phyloP scores from a whole-genome alignment of 139 green algal species.

The Klebsormidium nitens region DNA sequence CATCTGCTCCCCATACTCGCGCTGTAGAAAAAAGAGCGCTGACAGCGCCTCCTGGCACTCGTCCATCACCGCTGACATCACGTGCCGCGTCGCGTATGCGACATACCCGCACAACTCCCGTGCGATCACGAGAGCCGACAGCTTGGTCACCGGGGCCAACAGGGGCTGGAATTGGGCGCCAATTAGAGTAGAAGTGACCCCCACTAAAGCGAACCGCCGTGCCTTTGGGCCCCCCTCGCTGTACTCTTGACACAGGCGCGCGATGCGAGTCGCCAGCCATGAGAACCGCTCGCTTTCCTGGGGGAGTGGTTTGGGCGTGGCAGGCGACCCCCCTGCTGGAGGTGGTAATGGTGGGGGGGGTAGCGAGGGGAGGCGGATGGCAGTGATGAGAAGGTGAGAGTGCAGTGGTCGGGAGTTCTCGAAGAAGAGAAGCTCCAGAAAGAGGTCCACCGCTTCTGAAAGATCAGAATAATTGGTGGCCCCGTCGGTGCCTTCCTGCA shows the following conservation, averaged over 20 bases:
- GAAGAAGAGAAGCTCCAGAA: conserved; percentile 6
- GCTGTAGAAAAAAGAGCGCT: conserved; percentile 33
- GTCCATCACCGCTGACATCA: conserved; percentile 28
- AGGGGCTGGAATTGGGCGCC: conserved; percentile 24
- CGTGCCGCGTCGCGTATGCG: not conserved
- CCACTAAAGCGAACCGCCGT: conserved; percentile 1
- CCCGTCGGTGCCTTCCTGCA: too few relatives aligned
- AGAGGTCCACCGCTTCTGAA: conserved; percentile 5
- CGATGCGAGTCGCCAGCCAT: too few relatives aligned
- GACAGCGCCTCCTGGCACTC: conserved; percentile 36
- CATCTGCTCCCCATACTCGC: conserved; percentile 5
- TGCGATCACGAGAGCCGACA: conserved; percentile 5
- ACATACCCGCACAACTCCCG: conserved; percentile 6
- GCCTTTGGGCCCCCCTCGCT: conserved; percentile 9
- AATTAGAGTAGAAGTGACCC: conserved; percentile 2
- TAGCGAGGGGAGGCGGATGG: too few relatives aligned
- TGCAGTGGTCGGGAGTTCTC: not conserved
- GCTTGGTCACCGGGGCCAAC: not conserved
- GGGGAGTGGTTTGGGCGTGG: too few relatives aligned
- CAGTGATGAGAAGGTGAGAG: too few relatives aligned
- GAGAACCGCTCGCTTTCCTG: too few relatives aligned
- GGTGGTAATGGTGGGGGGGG: too few relatives aligned
- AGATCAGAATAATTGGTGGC: too few relatives aligned
- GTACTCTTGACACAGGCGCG: conserved; percentile 24
- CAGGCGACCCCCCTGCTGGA: too few relatives aligned